Conservation (phyloP, 495 filamentous ascomycete species). For the Hypomontagnella monticulosa region DNA sequence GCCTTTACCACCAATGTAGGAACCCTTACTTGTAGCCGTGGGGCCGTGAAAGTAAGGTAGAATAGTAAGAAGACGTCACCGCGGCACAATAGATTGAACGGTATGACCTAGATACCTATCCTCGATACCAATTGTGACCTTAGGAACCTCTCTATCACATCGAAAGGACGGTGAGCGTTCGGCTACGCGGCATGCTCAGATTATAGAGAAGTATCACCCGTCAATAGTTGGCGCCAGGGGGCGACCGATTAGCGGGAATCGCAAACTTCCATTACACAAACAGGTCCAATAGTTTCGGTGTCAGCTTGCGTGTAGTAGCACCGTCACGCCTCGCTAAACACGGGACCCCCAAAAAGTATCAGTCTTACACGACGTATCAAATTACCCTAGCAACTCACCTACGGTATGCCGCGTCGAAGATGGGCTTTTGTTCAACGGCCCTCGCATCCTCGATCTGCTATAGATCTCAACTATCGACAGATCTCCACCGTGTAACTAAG, state of each 20-base stretch:
- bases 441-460: slow-evolving; percentile 6
- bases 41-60: neutral
- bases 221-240: slow-evolving; percentile 34
- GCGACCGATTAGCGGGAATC: slow-evolving; percentile 23
- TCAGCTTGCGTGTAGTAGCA: slow-evolving; percentile 22
- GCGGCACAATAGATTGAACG: too few relatives aligned
- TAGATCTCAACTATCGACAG: slow-evolving; percentile 2
- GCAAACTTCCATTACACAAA: slow-evolving; percentile 21
- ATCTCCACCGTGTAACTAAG: slow-evolving; percentile 4
- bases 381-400: neutral
- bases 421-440: neutral
- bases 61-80: neutral
- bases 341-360: neutral
- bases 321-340: slow-evolving; percentile 21
- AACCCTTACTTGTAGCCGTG: too few relatives aligned
- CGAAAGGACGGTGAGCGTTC: slow-evolving; percentile 7
- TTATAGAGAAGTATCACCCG: slow-evolving; percentile 2
- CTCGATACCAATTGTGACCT: neutral
- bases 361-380: neutral
- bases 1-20: too few relatives aligned
- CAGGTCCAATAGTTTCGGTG: slow-evolving; percentile 32
- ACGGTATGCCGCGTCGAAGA: neutral
- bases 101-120: neutral
- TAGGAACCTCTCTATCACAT: neutral
- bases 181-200: slow-evolving; percentile 9